Conservation (phyloP, 306 rosid genomes). For the Myrica gale region DNA sequence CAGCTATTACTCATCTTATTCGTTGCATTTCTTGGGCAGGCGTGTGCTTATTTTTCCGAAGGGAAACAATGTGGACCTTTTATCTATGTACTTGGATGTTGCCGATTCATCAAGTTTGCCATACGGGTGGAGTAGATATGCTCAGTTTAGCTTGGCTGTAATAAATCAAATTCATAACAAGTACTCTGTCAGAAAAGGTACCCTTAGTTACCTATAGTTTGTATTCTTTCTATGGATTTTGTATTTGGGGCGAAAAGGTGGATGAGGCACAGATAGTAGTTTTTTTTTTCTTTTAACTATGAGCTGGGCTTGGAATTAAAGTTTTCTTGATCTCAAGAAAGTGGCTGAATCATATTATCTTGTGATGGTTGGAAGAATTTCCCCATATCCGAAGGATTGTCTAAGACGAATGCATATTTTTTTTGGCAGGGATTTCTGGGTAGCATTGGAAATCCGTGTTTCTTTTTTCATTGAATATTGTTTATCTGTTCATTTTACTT, state of each 20-base stretch:
- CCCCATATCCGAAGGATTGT: not conserved
- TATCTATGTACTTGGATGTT: slow-evolving; percentile 89
- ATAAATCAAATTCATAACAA: slow-evolving; percentile 63
- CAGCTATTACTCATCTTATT: slow-evolving; percentile 20
- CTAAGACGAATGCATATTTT: not conserved
- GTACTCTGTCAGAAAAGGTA: slow-evolving; percentile 80
- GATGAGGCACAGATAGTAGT: no score
- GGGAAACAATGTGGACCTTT: slow-evolving; percentile 84
- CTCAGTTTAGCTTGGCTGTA: slow-evolving; percentile 82
- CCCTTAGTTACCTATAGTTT: not conserved
- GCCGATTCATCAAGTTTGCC: slow-evolving; percentile 77
- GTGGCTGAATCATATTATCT: not conserved
- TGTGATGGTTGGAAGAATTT: not conserved
- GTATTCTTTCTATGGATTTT: not conserved
- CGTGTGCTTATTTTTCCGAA: slow-evolving; percentile 86
- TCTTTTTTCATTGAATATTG: no score
- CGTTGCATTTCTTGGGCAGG: slow-evolving; percentile 46
- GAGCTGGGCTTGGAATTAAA: not conserved
- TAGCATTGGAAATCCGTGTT: not conserved
- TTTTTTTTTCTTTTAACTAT: not conserved
- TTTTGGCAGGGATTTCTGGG: not conserved
- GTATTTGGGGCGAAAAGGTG: not conserved
- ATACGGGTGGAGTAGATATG: slow-evolving; percentile 88
- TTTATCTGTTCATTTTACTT: no score
- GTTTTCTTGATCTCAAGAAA: not conserved